A percentile compares a stretch with the other conserved stretches of the same genome.
Conservation (phyloP, 495 filamentous ascomycete genomes). For the Parathielavia hyrcaniae region DNA sequence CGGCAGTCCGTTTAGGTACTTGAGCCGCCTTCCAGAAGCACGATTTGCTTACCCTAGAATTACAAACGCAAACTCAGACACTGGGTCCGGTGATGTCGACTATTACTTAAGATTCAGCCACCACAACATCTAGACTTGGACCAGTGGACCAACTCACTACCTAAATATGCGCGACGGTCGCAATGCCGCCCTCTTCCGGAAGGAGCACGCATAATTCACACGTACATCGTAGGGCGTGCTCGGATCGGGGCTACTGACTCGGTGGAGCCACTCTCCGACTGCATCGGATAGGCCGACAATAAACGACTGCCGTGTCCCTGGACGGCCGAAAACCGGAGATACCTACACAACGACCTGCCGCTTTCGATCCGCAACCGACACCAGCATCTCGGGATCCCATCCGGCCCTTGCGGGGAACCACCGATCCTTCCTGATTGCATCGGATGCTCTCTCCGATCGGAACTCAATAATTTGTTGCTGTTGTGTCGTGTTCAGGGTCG, state of each 20-base stretch:
- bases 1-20: neutral
- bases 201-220: neutral
- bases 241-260: constrained; percentile 1
- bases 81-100: constrained; percentile 18
- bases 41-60: constrained; percentile 1
- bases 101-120: constrained; percentile 16
- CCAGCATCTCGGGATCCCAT: neutral
- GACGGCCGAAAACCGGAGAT: constrained; percentile 14
- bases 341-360: neutral
- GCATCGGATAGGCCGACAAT: constrained; percentile 14
- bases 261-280: constrained; percentile 10
- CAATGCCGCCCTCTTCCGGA: constrained; percentile 9
- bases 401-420: neutral
- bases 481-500: neutral
- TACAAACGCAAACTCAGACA: constrained; percentile 5
- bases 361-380: constrained; percentile 4
- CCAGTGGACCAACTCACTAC: constrained; percentile 5
- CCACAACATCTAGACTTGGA: neutral
- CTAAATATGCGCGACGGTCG: neutral
- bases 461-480: neutral
- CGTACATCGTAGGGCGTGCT: neutral
- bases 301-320: constrained; percentile 12
- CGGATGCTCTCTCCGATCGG: neutral
- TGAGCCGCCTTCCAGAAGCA: constrained; percentile 1
- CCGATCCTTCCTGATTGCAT: neutral